Conservation (phyloP, 176 grass and related monocot genomes). For the Rhynchospora tenuis region DNA sequence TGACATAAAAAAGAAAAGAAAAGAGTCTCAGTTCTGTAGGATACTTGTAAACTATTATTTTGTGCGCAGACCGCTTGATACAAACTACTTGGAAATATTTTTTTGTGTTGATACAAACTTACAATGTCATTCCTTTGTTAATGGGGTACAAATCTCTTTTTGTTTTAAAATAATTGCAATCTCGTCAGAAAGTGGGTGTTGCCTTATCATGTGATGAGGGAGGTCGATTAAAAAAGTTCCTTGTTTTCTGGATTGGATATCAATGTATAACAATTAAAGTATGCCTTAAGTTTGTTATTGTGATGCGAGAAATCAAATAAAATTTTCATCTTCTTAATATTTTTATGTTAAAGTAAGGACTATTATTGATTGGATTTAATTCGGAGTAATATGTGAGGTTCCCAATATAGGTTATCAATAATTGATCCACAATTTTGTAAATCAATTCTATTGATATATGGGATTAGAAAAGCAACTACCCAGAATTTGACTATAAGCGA, state of each 20-base stretch:
- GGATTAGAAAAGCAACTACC: neutral
- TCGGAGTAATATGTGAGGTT: neutral
- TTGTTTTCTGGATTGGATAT: neutral
- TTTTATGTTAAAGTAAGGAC: no score
- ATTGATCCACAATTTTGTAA: neutral
- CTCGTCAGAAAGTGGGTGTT: neutral
- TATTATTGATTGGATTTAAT: neutral
- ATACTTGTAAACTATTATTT: no score
- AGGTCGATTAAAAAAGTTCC: constrained; percentile 10
- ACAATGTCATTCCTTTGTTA: neutral
- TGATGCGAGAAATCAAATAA: neutral
- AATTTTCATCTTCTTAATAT: neutral
- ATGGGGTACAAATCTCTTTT: neutral
- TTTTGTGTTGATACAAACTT: neutral
- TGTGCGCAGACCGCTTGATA: no score
- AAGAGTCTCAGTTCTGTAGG: no score
- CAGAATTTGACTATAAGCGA: neutral
- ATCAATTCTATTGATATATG: neutral
- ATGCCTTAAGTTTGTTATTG: neutral
- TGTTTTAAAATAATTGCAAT: neutral
- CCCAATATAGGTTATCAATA: no score
- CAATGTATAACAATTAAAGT: neutral
- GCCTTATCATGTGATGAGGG: constrained; percentile 12
- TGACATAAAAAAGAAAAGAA: no score
- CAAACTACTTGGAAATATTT: neutral